These are phyloP conservation scores for Dipodascus geniculatus DNA, from an alignment of 805 yeast genomes.

Conservation along the genomic window DNA sequence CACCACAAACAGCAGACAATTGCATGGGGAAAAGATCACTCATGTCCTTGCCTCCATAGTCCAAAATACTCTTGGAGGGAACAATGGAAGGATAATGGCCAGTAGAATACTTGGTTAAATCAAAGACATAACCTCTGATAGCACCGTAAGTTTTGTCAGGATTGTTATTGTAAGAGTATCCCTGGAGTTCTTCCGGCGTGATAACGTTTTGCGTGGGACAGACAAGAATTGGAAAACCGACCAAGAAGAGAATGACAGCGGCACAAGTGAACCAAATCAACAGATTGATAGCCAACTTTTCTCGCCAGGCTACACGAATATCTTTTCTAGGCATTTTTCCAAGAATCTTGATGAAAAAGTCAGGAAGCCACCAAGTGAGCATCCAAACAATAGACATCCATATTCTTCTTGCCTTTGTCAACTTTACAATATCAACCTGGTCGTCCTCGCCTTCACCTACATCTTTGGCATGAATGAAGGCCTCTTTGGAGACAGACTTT, in stretches of 20 bases:
- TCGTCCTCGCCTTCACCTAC: constrained; percentile 24
- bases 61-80: constrained; percentile 22
- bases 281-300: constrained; percentile 31
- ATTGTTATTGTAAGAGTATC: constrained; percentile 18
- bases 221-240: constrained; percentile 30
- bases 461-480: constrained; percentile 20
- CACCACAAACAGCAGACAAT: constrained; percentile 28
- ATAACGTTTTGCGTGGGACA: constrained; percentile 31
- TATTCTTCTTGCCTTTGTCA: constrained; percentile 22
- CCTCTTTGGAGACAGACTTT: constrained; percentile 16
- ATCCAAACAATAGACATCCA: constrained; percentile 30
- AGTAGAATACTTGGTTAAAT: constrained; percentile 27
- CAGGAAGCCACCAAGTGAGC: constrained; percentile 32
- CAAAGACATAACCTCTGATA: constrained; percentile 30
- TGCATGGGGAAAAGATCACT: constrained; percentile 29
- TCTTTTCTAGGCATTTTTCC: constrained; percentile 26
- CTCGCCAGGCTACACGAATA: constrained; percentile 32
- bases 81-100: constrained; percentile 30
- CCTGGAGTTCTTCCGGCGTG: constrained; percentile 23
- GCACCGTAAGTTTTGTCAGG: constrained; percentile 26
- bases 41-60: constrained; percentile 29
- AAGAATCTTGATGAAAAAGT: constrained; percentile 20
- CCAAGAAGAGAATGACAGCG: constrained; percentile 21
- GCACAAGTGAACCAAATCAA: constrained; percentile 31
- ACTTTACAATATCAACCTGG: constrained; percentile 20